A percentile compares a stretch with the other conserved stretches of the same genome.
Conservation (phyloP, 805 yeast genomes). For the Myxozyma geophila region DNA sequence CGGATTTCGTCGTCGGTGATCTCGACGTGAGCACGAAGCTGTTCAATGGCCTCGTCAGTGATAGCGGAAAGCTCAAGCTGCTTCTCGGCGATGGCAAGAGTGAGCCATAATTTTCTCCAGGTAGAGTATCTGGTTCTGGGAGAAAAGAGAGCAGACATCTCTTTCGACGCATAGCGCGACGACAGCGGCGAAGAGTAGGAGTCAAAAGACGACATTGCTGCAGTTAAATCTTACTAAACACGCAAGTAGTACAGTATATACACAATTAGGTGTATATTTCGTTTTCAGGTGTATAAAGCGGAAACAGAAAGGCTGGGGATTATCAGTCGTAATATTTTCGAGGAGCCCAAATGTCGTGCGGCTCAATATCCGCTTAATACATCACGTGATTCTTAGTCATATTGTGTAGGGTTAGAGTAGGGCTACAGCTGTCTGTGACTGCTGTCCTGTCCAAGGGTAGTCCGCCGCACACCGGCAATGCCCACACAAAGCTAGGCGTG, state of each 20-base stretch:
- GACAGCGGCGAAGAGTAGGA: conserved; percentile 90
- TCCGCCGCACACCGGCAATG: conserved; percentile 4
- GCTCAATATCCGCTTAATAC: background rate
- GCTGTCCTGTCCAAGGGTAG: background rate
- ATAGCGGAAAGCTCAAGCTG: conserved; percentile 84
- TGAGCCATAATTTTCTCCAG: conserved; percentile 97
- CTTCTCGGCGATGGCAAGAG: conserved; percentile 93
- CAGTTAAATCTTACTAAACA: too few species aligned
- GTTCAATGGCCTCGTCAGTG: conserved; percentile 87
- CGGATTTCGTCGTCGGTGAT: conserved; percentile 93
- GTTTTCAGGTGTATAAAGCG: background rate
- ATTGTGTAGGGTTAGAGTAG: conserved; percentile 1
- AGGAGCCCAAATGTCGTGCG: conserved; percentile 4
- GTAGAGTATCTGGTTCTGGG: conserved; percentile 92
- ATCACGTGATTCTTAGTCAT: conserved; percentile 9
- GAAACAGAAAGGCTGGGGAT: background rate
- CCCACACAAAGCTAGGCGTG: conserved; percentile 4
- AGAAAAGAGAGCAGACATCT: conserved; percentile 93
- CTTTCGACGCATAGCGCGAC: conserved; percentile 96
- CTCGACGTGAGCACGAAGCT: conserved; percentile 74
- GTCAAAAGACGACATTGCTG: conserved; percentile 57
- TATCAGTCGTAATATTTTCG: background rate
- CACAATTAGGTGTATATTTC: too few species aligned
- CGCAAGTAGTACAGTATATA: too few species aligned
- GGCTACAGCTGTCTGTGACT: background rate